Percentiles rank a stretch among this genome's conserved stretches.
These are phyloP conservation scores for Tuber indicum DNA, from an alignment of 495 filamentous ascomycete genomes.

Conservation along the genomic window DNA sequence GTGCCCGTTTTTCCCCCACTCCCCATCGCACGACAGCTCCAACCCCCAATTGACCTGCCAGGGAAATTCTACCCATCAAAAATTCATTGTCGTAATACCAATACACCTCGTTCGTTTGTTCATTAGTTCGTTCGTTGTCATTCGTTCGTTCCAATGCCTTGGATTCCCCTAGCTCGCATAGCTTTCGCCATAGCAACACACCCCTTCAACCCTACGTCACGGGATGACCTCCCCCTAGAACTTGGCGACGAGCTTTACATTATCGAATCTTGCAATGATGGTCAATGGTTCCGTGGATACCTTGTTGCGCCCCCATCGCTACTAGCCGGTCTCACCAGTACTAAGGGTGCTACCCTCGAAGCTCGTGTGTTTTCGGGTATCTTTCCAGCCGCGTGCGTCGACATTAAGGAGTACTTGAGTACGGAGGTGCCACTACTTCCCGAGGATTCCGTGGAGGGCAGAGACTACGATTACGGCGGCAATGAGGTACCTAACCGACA, in stretches of 20 bases:
- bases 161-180: conserved; percentile 92
- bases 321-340: conserved; percentile 82
- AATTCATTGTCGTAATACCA: neutral
- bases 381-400: conserved; percentile 89
- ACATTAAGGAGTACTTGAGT: conserved; percentile 49
- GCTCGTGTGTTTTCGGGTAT: conserved; percentile 94
- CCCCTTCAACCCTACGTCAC: conserved; percentile 77
- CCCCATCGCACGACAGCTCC: neutral
- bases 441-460: conserved; percentile 29
- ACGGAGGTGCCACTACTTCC: conserved; percentile 61
- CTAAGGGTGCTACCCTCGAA: conserved; percentile 87
- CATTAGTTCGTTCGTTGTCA: conserved; percentile 20
- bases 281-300: conserved; percentile 91
- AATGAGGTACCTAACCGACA: conserved; percentile 39
- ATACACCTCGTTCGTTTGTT: conserved; percentile 10
- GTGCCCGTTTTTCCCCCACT: conserved; percentile 11
- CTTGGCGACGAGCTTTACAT: conserved; percentile 98
- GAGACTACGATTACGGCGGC: conserved; percentile 44
- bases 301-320: conserved; percentile 88
- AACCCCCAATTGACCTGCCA: conserved; percentile 35
- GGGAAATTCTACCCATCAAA: conserved; percentile 4
- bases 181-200: conserved; percentile 93
- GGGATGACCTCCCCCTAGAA: conserved; percentile 92
- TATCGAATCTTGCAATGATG: conserved; percentile 82
- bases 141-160: conserved; percentile 62